These are phyloP conservation scores for Pseudogymnoascus sp. DNA, from an alignment of 2,329 filamentous ascomycete genomes.

Conservation along the genomic window DNA sequence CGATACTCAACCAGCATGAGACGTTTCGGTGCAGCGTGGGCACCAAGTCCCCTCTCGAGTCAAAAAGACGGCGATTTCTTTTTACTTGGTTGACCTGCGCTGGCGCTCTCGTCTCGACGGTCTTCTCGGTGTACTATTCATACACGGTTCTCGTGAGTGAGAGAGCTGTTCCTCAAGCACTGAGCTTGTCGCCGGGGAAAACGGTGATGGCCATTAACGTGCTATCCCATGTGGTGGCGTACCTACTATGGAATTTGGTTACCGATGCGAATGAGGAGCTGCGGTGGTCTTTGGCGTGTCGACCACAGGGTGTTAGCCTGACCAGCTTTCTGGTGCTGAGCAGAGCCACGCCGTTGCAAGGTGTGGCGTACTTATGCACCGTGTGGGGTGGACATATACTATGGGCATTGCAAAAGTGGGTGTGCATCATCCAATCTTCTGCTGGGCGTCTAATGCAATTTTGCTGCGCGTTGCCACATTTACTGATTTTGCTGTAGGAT, in stretches of 20 bases:
- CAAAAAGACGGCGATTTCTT: background rate
- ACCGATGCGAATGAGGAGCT: slow-evolving; percentile 4
- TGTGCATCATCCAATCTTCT: background rate
- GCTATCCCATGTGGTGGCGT: slow-evolving; percentile 4
- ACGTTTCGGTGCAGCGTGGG: background rate
- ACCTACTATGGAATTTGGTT: background rate
- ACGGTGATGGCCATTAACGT: slow-evolving; percentile 4
- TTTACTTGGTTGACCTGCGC: slow-evolving; percentile 1
- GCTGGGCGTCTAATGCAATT: background rate
- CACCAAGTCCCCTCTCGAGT: slow-evolving; percentile 2
- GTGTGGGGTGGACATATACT: background rate
- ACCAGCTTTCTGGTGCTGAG: slow-evolving; percentile 6
- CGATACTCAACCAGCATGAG: slow-evolving; percentile 2
- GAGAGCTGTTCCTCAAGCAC: background rate
- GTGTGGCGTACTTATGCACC: slow-evolving; percentile 7
- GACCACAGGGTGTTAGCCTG: background rate
- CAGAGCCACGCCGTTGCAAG: slow-evolving; percentile 4
- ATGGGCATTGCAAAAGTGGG: slow-evolving; percentile 1
- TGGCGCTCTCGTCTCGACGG: background rate
- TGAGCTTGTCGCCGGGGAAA: background rate
- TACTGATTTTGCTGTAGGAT: background rate
- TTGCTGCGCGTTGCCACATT: background rate
- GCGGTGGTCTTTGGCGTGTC: slow-evolving; percentile 8
- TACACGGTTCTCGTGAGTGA: slow-evolving; percentile 3
- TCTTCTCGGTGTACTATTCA: slow-evolving; percentile 8